Evolutionary conservation across 306 rosid genomes (phyloP), one percentile per base, ranked within the genome.

Genomic region (Castanea crenata): DNA sequence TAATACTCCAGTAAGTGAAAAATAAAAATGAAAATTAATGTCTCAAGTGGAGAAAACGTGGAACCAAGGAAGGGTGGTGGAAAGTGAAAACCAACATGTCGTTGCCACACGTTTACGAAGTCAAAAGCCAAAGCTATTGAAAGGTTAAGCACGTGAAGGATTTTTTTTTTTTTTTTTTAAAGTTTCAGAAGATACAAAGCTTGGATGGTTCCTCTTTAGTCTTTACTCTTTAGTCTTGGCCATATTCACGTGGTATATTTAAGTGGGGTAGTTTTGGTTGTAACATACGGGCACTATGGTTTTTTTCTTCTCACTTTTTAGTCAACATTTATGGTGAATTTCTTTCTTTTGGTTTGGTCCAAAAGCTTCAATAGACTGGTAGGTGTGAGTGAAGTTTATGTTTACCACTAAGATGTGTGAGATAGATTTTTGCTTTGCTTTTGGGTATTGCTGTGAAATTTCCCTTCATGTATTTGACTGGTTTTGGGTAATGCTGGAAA

Each of bases 1-100:
- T 12, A 62, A 13, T 64, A 64, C 2, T 64, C 13, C 31, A 3
- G 18, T 6, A 29, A 31, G 6, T 31, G 46, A 31, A 16, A 64
- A 15, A 63, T 6, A 23, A 32, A 3, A 19, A 15, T 18, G 34
- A 13, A 15, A 23, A 25, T 61, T 25, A 49, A 10, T 49, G 16
- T 65, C 57, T 69, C 69, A 55, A 84, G 81, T 80, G 84, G 84
- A 80, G 77, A 23, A 84, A 72, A 76, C 81, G 81, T 80, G 87
- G 73, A 41, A 56, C 19, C 21, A 41, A 52, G 80, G 83, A 84
- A 80, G 70, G 73, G 38, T 0, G 18, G 70, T 35, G 87, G 87
- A 84, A 80, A 73, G 80, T 57, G 73, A 80, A 76, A 80, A 57
- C 81, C 84, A 71, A 44, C 75, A 23, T 5, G 18, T 72, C 29